These are phyloP conservation scores for Hypoxylon rickii DNA, from an alignment of 495 filamentous ascomycete genomes.

Conservation along the genomic window DNA sequence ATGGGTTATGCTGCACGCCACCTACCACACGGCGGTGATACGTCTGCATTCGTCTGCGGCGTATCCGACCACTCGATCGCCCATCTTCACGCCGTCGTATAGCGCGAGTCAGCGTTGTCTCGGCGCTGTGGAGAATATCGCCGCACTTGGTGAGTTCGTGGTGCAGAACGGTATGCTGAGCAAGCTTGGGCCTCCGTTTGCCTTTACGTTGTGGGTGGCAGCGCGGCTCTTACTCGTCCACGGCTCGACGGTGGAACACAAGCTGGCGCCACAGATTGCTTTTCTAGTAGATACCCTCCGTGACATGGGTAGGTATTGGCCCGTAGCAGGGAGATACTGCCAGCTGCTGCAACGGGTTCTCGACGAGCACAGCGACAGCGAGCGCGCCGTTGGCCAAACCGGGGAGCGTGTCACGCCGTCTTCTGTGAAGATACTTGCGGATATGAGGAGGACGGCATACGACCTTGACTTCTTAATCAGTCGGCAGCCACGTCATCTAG, in stretches of 20 bases:
- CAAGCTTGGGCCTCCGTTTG: constrained; percentile 84
- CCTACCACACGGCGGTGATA: constrained; percentile 76
- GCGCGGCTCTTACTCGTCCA: constrained; percentile 84
- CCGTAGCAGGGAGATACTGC: constrained; percentile 80
- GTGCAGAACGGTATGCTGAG: constrained; percentile 71
- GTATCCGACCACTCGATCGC: constrained; percentile 83
- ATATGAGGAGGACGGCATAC: constrained; percentile 85
- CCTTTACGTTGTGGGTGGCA: constrained; percentile 91
- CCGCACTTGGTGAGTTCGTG: constrained; percentile 74
- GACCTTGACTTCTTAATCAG: constrained; percentile 88
- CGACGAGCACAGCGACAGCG: constrained; percentile 80
- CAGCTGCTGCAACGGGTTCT: constrained; percentile 80
- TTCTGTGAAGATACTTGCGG: constrained; percentile 81
- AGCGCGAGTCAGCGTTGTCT: constrained; percentile 80
- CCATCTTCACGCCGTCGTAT: constrained; percentile 84
- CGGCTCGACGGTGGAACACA: constrained; percentile 82
- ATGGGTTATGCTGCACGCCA: constrained; percentile 89
- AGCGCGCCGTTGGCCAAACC: constrained; percentile 54
- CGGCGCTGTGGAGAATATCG: constrained; percentile 80
- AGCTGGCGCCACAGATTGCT: constrained; percentile 73
- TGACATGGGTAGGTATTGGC: constrained; percentile 81
- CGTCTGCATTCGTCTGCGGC: constrained; percentile 90
- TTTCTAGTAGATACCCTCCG: constrained; percentile 80
- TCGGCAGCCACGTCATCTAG: constrained; percentile 68
- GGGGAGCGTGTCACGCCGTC: constrained; percentile 77